Base-by-base conservation (phyloP, 192 early-diverging fungal species). In the Entomortierella lignicola region DNA sequence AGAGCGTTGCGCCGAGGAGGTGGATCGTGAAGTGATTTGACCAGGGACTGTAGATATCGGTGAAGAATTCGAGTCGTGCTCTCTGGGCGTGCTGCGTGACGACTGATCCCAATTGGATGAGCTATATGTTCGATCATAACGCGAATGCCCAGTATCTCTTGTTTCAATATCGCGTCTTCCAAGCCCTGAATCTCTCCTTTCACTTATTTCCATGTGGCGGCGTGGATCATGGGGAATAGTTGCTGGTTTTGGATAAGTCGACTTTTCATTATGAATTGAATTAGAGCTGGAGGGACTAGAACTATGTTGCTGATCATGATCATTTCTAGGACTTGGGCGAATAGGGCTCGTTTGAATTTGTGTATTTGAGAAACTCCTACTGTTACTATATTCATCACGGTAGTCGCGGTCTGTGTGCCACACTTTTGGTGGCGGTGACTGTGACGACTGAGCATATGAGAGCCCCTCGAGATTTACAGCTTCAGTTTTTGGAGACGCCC, bases 381-480 rank as follows among this genome's bases (percentile, higher is more conserved):
- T n/a, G 5, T 71, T 48, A 8, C 26, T 31, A 32, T 71, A 37
- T 2, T 39, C 27, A 25, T 30, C 20, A 10, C 41, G 63, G 39
- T 41, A 11, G 21, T 43, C 50, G 37, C 3, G 32, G 25, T 12
- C 51, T 48, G 26, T 31, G 34, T 18, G 56, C 31, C 58, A 43
- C 42, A 30, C 8, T 34, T 15, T 20, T 42, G 30, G 41, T 43
- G 43, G 41, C 25, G 50, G 44, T 1, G 43, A 39, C n/a, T 29
- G 57, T 41, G 18, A 34, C 21, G 26, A 37, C 34, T 55, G 57
- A 21, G 44, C 30, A 17, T 69, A 42, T 4, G 69, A 54, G 27
- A n/a, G 60, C 17, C 42, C 60, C n/a, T 62, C 66, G 26, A 71
- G 69, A 55, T 71, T 51, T 20, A 62, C 50, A 21, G 59, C 50